Evolutionary conservation across 2,329 filamentous ascomycete genomes (phyloP).

Genomic region (Pseudocercospora fijiensis): DNA sequence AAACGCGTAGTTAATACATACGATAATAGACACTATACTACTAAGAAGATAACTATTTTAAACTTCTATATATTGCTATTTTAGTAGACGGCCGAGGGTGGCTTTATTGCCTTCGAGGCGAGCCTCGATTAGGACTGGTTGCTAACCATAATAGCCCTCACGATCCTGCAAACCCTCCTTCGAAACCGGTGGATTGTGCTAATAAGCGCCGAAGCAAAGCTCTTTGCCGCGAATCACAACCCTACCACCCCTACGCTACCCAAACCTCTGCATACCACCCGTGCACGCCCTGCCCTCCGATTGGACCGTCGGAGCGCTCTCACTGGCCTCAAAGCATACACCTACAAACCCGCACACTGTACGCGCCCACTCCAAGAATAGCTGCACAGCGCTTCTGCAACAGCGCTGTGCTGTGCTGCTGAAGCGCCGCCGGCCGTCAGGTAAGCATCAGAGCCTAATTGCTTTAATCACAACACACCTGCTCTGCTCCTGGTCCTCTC

Average conservation of each 20-base stretch:
- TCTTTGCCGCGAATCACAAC: constrained; percentile 20
- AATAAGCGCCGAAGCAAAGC: constrained; percentile 25
- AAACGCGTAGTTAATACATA: no score
- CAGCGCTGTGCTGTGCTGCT: constrained; percentile 28
- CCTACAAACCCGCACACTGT: constrained; percentile 22
- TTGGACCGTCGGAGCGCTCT: constrained; percentile 22
- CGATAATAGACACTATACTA: no score
- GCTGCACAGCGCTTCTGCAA: constrained; percentile 25
- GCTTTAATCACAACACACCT: constrained; percentile 26
- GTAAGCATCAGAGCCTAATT: constrained; percentile 27
- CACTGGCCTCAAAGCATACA: constrained; percentile 19
- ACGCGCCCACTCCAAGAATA: constrained; percentile 36
- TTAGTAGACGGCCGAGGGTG: no score
- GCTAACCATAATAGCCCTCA: not conserved
- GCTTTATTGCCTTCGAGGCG: no score
- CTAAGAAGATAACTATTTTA: no score
- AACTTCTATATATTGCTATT: no score
- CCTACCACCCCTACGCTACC: constrained; percentile 1
- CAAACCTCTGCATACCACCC: constrained; percentile 9
- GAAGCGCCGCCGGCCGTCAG: constrained; percentile 28
- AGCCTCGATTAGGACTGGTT: not conserved
- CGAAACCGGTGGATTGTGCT: constrained; percentile 10
- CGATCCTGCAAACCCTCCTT: not conserved
- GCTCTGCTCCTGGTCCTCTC: constrained; percentile 21
- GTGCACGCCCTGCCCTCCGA: constrained; percentile 14